Percentiles rank a stretch among this genome's conserved stretches.
Conservation (phyloP, 495 filamentous ascomycete species). For the Evernia prunastri region DNA sequence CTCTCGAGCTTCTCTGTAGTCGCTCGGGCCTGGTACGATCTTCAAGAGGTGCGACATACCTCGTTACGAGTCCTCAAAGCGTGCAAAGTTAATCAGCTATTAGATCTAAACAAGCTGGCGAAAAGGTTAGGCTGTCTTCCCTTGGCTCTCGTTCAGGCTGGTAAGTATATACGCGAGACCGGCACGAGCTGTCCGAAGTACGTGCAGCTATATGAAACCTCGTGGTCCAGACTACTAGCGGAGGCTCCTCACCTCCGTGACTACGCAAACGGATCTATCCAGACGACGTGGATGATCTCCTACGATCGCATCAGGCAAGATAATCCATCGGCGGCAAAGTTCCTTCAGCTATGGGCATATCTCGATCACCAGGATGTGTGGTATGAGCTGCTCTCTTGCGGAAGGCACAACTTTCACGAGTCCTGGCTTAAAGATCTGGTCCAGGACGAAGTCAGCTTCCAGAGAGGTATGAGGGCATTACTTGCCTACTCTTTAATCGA, state of each 20-base stretch:
- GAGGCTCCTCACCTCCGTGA: slow-evolving; percentile 19
- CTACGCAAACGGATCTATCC: slow-evolving; percentile 31
- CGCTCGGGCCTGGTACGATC: slow-evolving; percentile 27
- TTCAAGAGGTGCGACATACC: slow-evolving; percentile 20
- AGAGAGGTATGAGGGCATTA: slow-evolving; percentile 28
- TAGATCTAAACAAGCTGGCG: not conserved
- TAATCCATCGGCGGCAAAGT: slow-evolving; percentile 32
- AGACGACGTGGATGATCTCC: slow-evolving; percentile 43
- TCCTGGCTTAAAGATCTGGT: slow-evolving; percentile 30
- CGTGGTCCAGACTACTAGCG: not conserved
- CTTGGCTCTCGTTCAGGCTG: slow-evolving; percentile 2
- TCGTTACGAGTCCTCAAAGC: not conserved
- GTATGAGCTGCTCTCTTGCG: slow-evolving; percentile 37
- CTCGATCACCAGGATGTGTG: slow-evolving; percentile 48
- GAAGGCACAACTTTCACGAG: slow-evolving; percentile 15
- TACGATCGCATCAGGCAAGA: slow-evolving; percentile 36
- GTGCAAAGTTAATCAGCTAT: slow-evolving; percentile 1
- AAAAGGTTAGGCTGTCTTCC: not conserved
- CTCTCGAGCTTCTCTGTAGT: slow-evolving; percentile 25
- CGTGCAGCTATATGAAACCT: slow-evolving; percentile 6
- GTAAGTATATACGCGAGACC: slow-evolving; percentile 3
- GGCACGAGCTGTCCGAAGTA: slow-evolving; percentile 9
- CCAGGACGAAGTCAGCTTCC: slow-evolving; percentile 31
- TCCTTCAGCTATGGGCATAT: slow-evolving; percentile 41
- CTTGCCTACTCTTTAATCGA: slow-evolving; percentile 33